phyloP scores from a whole-genome alignment of 2,329 filamentous ascomycete species.

The Scytalidium lignicola region DNA sequence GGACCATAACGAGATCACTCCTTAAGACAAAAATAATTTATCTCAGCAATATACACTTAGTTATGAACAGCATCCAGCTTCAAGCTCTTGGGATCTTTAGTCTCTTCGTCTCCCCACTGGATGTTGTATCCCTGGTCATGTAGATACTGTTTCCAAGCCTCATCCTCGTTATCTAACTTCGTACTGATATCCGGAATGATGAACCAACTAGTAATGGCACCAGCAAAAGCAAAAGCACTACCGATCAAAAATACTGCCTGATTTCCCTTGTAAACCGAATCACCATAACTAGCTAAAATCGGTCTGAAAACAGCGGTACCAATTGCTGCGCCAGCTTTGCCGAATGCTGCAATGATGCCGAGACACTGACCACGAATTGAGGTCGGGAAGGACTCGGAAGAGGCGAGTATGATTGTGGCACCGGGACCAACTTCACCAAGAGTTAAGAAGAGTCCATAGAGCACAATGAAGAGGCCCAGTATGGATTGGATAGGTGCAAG shows the following conservation, averaged over 20 bases:
- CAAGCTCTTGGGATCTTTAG: conserved; percentile 24
- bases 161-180: conserved; percentile 39
- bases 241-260: conserved; percentile 47
- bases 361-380: conserved; percentile 44
- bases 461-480: conserved; percentile 44
- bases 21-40: too few relatives aligned
- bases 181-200: conserved; percentile 40
- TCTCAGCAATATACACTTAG: neutral
- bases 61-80: conserved; percentile 14
- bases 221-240: conserved; percentile 41
- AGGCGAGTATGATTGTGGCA: conserved; percentile 33
- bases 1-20: too few relatives aligned
- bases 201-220: conserved; percentile 38
- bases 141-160: conserved; percentile 38
- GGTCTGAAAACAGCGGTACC: conserved; percentile 47
- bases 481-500: conserved; percentile 38
- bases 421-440: conserved; percentile 47
- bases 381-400: conserved; percentile 45
- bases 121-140: conserved; percentile 36
- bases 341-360: conserved; percentile 41
- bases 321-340: conserved; percentile 45
- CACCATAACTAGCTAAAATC: conserved; percentile 39
- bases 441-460: conserved; percentile 45
- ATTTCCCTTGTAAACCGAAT: conserved; percentile 37
- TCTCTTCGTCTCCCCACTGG: conserved; percentile 27